A percentile compares a stretch with the other conserved stretches of the same genome.
These are phyloP conservation scores for Samsoniella hepiali DNA, from an alignment of 2,329 filamentous ascomycete genomes.

Conservation along the genomic window DNA sequence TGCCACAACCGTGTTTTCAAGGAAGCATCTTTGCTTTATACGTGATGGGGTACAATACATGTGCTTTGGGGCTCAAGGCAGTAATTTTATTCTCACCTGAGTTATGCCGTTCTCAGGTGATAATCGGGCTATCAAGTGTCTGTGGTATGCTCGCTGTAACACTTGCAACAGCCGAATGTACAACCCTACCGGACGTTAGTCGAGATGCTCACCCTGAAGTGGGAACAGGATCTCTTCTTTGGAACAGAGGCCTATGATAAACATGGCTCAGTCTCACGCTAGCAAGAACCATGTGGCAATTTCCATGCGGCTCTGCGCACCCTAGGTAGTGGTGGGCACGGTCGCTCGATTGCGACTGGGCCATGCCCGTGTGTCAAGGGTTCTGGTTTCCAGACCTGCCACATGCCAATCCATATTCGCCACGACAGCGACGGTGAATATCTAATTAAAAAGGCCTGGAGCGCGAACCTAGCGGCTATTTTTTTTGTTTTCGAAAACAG, in stretches of 20 bases:
- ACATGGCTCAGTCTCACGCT: neutral
- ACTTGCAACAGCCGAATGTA: neutral
- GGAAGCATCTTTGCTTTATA: neutral
- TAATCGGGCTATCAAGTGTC: neutral
- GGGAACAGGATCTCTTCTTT: no score
- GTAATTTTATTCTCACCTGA: neutral
- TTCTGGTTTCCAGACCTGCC: neutral
- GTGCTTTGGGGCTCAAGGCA: neutral
- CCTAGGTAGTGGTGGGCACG: neutral
- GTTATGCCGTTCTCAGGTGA: neutral
- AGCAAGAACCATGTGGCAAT: constrained; percentile 1
- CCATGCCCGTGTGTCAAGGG: neutral
- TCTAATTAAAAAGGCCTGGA: no score
- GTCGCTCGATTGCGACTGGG: neutral
- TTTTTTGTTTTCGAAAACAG: no score
- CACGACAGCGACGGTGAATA: neutral
- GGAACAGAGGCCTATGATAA: neutral
- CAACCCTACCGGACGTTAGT: neutral
- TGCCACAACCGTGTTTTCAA: neutral
- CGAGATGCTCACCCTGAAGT: neutral
- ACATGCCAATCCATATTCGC: neutral
- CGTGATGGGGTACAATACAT: no score
- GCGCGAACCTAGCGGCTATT: no score
- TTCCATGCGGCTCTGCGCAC: constrained; percentile 1
- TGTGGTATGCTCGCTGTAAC: neutral